Evolutionary conservation across 768 basidiomycete genomes (phyloP), one percentile per base, ranked within the genome.

Genomic region (Boletus bicolor): DNA sequence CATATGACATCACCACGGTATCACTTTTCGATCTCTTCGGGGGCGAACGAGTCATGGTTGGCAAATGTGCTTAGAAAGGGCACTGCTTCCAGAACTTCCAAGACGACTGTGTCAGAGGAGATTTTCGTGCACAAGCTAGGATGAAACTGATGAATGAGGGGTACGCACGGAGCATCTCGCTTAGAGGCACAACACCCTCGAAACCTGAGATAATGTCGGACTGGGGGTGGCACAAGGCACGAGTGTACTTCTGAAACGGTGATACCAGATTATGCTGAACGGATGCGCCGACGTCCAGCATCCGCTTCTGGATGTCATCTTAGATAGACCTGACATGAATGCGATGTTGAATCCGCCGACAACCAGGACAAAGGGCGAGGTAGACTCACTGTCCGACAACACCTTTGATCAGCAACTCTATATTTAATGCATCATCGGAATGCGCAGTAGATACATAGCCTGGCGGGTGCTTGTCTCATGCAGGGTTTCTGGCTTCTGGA

Each of bases 121-220:
- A 15, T 12, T 46, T 19, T 24, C 5, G 11, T 42, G 14, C 0
- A 21, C 42, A 24, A 55, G 21, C 15, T 5, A 24, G 14, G 17
- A 26, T 19, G 49, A 32, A 35, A 45, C 7, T 8, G 7, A 3
- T 19, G 30, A 38, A 15, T 7, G 76, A 69, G 15, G 73, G 3
- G 76, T 74, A 79, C 77, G 60, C 62, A 84, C 89, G 75, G 35
- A 89, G 77, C 89, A 91, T 89, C 72, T 91, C 87, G 15, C 87
- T 86, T 0, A 86, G 81, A 5, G 80, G 76, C 12, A 89, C 76
- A 2, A 82, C 75, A 9, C 87, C 88, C 39, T 86, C 82, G 56
- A 90, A 84, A 14, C 76, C 79, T 19, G 76, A 74, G 36, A 91
- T 72, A 45, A 90, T 87, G 55, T 78, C 80, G 78, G 7, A 86